Evolutionary conservation across 2,329 filamentous ascomycete genomes (phyloP).

Genomic region (Bipolaris cookei): DNA sequence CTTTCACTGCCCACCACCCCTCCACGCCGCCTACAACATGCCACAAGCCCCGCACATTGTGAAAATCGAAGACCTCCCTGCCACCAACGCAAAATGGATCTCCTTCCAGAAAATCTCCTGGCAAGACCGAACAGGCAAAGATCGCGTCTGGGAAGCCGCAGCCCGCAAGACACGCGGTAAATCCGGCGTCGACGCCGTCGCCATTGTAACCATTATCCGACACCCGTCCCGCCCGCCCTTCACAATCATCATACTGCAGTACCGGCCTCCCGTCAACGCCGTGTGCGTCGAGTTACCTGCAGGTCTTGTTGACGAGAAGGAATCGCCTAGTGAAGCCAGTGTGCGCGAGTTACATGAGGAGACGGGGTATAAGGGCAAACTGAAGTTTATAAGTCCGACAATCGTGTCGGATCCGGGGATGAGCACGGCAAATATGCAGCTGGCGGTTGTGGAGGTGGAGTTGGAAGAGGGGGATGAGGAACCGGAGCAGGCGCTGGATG

Average conservation of each 20-base stretch:
- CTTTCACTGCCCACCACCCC: constrained; percentile 22
- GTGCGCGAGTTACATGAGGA: constrained; percentile 67
- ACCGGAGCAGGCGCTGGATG: constrained; percentile 65
- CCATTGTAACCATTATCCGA: constrained; percentile 62
- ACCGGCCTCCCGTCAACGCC: constrained; percentile 64
- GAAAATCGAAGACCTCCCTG: constrained; percentile 56
- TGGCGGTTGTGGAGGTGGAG: constrained; percentile 65
- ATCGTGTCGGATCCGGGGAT: constrained; percentile 71
- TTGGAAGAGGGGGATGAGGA: constrained; percentile 57
- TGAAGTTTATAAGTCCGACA: constrained; percentile 63
- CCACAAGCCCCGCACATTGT: constrained; percentile 39
- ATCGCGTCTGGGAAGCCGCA: constrained; percentile 59
- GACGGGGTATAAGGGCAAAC: constrained; percentile 65
- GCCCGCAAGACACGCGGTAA: constrained; percentile 60
- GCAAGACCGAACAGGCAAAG: constrained; percentile 54
- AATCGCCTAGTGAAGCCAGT: constrained; percentile 62
- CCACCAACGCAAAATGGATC: constrained; percentile 63
- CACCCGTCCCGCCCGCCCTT: constrained; percentile 55
- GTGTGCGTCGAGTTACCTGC: constrained; percentile 67
- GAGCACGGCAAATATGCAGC: constrained; percentile 66
- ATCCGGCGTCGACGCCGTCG: constrained; percentile 65
- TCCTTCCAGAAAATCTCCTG: constrained; percentile 62
- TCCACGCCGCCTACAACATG: constrained; percentile 42
- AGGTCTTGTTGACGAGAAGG: constrained; percentile 64
- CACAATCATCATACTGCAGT: constrained; percentile 65